Evolutionary conservation across 805 yeast species (phyloP).

Genomic region (Starmerella powellii): DNA sequence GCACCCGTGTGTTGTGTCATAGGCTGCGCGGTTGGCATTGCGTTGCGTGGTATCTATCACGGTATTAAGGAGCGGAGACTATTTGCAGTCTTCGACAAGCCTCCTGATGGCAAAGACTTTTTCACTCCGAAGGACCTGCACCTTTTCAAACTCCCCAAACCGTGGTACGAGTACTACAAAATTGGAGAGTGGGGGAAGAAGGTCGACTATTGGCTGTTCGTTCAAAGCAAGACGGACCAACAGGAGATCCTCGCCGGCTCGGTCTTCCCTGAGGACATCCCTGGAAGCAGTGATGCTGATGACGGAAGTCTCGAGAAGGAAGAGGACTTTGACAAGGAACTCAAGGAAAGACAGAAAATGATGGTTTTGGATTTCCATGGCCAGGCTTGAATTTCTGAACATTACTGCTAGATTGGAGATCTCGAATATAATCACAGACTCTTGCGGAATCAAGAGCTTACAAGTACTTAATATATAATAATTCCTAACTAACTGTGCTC

Average conservation of each 20-base stretch:
- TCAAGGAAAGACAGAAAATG: background rate
- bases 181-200: slow-evolving; percentile 2
- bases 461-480: no score
- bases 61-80: slow-evolving; percentile 12
- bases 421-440: no score
- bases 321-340: background rate
- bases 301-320: background rate
- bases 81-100: slow-evolving; percentile 20
- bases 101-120: slow-evolving; percentile 13
- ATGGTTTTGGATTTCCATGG: background rate
- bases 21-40: slow-evolving; percentile 43
- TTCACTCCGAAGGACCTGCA: slow-evolving; percentile 13
- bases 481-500: no score
- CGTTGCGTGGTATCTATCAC: slow-evolving; percentile 18
- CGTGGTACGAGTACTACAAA: slow-evolving; percentile 21
- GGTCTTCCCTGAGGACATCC: slow-evolving; percentile 1
- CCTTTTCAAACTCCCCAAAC: slow-evolving; percentile 13
- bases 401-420: no score
- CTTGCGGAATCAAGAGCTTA: no score
- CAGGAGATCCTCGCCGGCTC: slow-evolving; percentile 9
- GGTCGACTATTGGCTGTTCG: slow-evolving; percentile 20
- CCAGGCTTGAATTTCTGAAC: background rate
- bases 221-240: slow-evolving; percentile 12
- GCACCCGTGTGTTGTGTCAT: slow-evolving; percentile 75
- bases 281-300: background rate